Evolutionary conservation across 1,139 yeast genomes (phyloP).

Genomic region (Diutina ranongensis): DNA sequence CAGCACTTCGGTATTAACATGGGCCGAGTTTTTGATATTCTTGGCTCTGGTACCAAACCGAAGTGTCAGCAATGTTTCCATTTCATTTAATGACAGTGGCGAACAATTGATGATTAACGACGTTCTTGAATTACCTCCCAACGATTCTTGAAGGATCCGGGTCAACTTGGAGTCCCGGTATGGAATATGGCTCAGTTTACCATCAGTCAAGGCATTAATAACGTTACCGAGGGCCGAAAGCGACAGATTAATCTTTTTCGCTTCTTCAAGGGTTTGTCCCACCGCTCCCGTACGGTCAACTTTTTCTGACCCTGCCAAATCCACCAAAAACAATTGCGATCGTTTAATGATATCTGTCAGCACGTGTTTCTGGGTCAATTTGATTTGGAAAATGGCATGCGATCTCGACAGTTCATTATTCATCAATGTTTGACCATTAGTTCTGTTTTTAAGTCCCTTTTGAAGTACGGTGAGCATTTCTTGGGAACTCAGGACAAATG

Average conservation of each 20-base stretch:
- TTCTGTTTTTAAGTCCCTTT: constrained; percentile 45
- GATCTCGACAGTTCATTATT: constrained; percentile 71
- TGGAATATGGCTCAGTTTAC: constrained; percentile 55
- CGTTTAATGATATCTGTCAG: constrained; percentile 46
- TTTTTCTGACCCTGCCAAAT: constrained; percentile 84
- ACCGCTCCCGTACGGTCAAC: constrained; percentile 70
- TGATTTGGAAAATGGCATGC: constrained; percentile 68
- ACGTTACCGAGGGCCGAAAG: constrained; percentile 73
- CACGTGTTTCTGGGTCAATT: constrained; percentile 48
- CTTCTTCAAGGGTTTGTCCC: constrained; percentile 71
- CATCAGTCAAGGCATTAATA: constrained; percentile 67
- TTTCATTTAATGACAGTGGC: constrained; percentile 47
- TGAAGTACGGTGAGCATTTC: constrained; percentile 49
- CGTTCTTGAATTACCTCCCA: constrained; percentile 83
- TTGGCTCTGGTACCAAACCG: constrained; percentile 78
- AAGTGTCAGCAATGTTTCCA: constrained; percentile 67
- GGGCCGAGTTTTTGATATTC: constrained; percentile 55
- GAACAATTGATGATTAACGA: constrained; percentile 72
- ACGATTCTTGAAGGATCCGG: constrained; percentile 68
- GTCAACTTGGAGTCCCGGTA: constrained; percentile 85
- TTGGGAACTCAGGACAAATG: constrained; percentile 43
- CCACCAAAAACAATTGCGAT: constrained; percentile 68
- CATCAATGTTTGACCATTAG: constrained; percentile 58
- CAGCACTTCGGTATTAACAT: constrained; percentile 59
- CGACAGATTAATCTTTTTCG: constrained; percentile 73